A percentile compares a stretch with the other conserved stretches of the same genome.
These are phyloP conservation scores for Phanerochaete sordida DNA, from an alignment of 768 basidiomycete species.

Conservation along the genomic window DNA sequence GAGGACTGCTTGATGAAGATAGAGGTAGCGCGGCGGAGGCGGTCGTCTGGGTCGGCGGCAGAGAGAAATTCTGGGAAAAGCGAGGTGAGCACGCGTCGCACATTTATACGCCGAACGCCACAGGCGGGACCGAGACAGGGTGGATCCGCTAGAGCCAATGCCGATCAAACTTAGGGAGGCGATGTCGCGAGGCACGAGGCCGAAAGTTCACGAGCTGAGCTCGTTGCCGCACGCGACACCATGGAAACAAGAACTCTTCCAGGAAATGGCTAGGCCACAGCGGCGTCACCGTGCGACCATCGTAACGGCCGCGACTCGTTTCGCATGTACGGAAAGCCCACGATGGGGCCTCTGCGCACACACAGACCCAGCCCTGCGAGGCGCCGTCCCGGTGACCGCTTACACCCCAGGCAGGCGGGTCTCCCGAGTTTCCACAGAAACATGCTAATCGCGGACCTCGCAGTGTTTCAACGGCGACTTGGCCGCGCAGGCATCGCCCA, in stretches of 20 bases:
- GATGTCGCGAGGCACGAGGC: not conserved
- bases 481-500: too few relatives aligned
- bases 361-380: not conserved
- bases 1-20: conserved; percentile 74
- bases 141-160: not conserved
- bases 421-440: too few relatives aligned
- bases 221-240: not conserved
- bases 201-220: not conserved
- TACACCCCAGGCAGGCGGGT: not conserved
- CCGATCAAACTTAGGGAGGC: not conserved
- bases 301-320: not conserved
- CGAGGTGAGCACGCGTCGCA: not conserved
- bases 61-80: conserved; percentile 54
- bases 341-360: not conserved
- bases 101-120: not conserved
- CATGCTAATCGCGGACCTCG: too few relatives aligned
- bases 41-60: conserved; percentile 55
- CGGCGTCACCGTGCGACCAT: not conserved
- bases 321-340: not conserved
- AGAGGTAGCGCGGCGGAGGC: conserved; percentile 63
- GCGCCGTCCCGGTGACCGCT: not conserved
- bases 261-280: not conserved
- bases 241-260: not conserved
- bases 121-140: not conserved
- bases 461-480: too few relatives aligned